phyloP scores from a whole-genome alignment of 176 grass and related monocot genomes.

The Hyparrhenia diplandra region DNA sequence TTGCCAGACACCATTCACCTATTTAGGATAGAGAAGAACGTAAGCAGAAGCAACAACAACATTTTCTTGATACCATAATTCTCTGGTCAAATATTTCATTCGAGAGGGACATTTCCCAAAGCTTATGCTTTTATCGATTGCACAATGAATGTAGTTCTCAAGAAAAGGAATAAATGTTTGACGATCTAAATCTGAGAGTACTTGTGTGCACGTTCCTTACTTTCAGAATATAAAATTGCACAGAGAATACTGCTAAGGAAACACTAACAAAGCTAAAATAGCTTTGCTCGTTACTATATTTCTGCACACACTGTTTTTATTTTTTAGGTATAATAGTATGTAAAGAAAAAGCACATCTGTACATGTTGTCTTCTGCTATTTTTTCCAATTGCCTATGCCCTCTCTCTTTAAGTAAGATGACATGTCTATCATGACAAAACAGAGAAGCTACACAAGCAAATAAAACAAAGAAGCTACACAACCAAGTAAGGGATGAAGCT shows the following conservation, averaged over 20 bases:
- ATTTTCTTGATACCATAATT: not conserved
- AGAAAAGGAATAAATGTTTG: constrained; percentile 8
- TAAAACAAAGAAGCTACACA: too few relatives aligned
- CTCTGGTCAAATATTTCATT: not conserved
- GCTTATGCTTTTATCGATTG: not conserved
- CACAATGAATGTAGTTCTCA: not conserved
- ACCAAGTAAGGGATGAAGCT: constrained; percentile 4
- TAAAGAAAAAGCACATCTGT: constrained; percentile 12
- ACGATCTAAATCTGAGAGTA: not conserved
- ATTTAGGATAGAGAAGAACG: constrained; percentile 15
- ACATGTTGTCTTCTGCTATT: not conserved
- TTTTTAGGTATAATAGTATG: not conserved
- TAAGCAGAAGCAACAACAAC: not conserved
- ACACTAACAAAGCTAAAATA: not conserved
- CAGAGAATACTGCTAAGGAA: not conserved
- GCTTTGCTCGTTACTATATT: not conserved
- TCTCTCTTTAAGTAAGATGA: not conserved
- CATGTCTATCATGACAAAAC: not conserved
- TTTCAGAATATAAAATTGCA: not conserved
- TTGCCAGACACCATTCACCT: constrained; percentile 55
- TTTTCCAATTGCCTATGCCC: not conserved
- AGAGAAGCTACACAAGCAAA: constrained; percentile 1
- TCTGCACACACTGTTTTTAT: not conserved
- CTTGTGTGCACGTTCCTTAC: not conserved
- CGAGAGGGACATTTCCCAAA: not conserved